Evolutionary conservation across 2,329 filamentous ascomycete genomes (phyloP), one percentile per base, ranked within the genome.

Genomic region (Gnomoniopsis smithogilvyi): DNA sequence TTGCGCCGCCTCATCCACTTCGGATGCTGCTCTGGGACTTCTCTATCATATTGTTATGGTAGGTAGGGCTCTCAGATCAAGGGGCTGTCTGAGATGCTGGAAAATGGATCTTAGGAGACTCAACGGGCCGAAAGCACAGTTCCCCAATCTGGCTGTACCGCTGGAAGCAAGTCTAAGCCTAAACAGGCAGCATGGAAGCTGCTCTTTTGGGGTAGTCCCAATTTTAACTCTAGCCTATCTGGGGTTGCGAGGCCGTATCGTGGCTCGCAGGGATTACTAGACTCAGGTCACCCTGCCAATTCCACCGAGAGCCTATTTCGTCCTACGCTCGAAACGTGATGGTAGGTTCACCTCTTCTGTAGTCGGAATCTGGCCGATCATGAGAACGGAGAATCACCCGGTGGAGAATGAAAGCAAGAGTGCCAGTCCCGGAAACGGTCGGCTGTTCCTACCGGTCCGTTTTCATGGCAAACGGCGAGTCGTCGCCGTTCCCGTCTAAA

Each of bases 81-180:
- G 48, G 54, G 54, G 45, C 30, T 57, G 58, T 52, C 51, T 56
- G 58, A 60, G 61, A 52, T 51, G 43, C 45, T 30, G 41, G 33
- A 33, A 46, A 49, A 57, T 54, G 56, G 52, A 19, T 24, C 26
- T 43, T 22, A 46, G 48, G 30, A 43, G 15, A 34, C 52, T 21
- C 34, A 33, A 55, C 45, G 57, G 51, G 36, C 57, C 51, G 51
- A 54, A 38, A 10, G 41, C 6, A 56, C 34, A 54, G 59, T 47
- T 62, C 34, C 59, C 60, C 36, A 51, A 63, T 53, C 38, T 24
- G 57, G 56, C 59, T 59, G 38, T 55, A 62, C 56, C 46, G 51
- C 51, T 38, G 41, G 50, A 41, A 26, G 15, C 46, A 11, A 19
- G 17, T 17, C 17, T n/a, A 56, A 10, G 8, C 19, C 34, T 36